Evolutionary conservation across 2,329 filamentous ascomycete genomes (phyloP).

Genomic region (Cercospora sp.): DNA sequence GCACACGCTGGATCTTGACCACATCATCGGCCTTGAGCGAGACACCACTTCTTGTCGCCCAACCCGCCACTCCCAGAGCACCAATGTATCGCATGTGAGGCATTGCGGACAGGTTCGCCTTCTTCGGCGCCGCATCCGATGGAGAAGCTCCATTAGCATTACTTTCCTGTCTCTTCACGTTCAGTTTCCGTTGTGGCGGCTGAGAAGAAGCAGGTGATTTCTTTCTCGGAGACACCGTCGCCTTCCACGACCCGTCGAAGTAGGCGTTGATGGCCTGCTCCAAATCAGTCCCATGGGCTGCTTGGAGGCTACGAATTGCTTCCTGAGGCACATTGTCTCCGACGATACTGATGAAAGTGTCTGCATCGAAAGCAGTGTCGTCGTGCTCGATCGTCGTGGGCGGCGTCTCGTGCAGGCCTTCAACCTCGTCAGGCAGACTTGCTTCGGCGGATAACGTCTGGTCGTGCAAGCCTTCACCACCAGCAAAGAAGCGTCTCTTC

Average conservation of each 20-base stretch:
- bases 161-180: constrained; percentile 13
- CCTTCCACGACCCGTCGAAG: constrained; percentile 64
- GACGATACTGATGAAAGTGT: constrained; percentile 59
- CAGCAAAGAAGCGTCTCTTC: constrained; percentile 64
- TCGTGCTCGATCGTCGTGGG: constrained; percentile 12
- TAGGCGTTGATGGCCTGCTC: constrained; percentile 66
- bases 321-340: constrained; percentile 52
- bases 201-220: constrained; percentile 21
- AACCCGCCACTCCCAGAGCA: constrained; percentile 86
- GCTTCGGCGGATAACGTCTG: constrained; percentile 35
- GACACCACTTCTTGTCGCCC: constrained; percentile 82
- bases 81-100: constrained; percentile 75
- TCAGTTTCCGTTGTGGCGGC: constrained; percentile 19
- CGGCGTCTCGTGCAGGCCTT: constrained; percentile 35
- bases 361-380: constrained; percentile 53
- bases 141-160: constrained; percentile 5
- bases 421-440: constrained; percentile 38
- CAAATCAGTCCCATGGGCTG: constrained; percentile 55
- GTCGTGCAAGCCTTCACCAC: constrained; percentile 46
- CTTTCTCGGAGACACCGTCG: constrained; percentile 26
- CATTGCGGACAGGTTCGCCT: constrained; percentile 42
- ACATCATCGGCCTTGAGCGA: constrained; percentile 75
- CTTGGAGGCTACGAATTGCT: constrained; percentile 51
- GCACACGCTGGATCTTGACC: constrained; percentile 85
- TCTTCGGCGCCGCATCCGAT: constrained; percentile 18